Evolutionary conservation across 2,329 filamentous ascomycete species (phyloP).

Genomic region (Botrytis porri): DNA sequence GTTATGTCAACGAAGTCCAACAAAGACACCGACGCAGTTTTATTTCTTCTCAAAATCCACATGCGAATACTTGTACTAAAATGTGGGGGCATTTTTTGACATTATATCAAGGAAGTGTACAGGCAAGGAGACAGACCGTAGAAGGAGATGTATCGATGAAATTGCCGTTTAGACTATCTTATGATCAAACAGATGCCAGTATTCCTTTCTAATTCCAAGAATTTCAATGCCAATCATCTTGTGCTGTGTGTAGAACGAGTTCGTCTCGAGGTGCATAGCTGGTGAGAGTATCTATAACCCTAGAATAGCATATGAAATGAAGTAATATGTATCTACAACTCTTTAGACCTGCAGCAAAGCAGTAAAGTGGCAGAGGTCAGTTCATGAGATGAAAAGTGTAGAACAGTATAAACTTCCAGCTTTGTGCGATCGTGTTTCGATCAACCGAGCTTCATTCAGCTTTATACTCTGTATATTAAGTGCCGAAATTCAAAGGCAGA

Average conservation of each 20-base stretch:
- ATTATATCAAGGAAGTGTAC: not conserved
- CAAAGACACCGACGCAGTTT: not conserved
- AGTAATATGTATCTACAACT: not conserved
- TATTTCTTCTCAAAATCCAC: not conserved
- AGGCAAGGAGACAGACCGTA: accelerated
- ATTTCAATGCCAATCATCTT: not conserved
- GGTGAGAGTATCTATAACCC: not conserved
- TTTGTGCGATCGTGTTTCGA: not conserved
- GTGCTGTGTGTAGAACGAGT: not conserved
- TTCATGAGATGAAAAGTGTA: not conserved
- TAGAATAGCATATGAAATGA: not conserved
- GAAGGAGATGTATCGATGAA: not conserved
- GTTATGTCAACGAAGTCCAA: not conserved
- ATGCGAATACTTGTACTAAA: not conserved
- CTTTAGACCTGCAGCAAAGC: not conserved
- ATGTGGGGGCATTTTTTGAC: not conserved
- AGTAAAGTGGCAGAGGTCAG: not conserved
- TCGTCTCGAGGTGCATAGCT: not conserved
- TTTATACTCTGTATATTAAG: not conserved
- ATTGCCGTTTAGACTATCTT: not conserved
- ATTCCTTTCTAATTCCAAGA: not conserved
- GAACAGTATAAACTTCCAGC: not conserved
- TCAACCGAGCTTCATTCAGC: not conserved
- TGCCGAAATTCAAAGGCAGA: not conserved
- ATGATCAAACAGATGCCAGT: not conserved